These are phyloP conservation scores for Podaxis sp. DNA, from an alignment of 768 basidiomycete genomes.

Conservation along the genomic window DNA sequence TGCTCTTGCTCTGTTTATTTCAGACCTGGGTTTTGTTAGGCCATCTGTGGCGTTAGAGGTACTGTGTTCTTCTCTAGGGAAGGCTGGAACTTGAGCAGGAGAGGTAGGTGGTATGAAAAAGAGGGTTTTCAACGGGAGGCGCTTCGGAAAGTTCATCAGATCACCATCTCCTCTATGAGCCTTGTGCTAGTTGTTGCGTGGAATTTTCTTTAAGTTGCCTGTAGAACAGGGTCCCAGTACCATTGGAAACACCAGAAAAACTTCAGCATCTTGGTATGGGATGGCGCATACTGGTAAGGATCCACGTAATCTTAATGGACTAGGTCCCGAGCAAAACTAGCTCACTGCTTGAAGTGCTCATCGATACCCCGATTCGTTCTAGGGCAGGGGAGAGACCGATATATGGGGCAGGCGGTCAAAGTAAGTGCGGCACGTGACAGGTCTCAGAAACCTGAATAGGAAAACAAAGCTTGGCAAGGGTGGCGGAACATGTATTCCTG, in stretches of 20 bases:
- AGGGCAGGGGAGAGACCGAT: neutral
- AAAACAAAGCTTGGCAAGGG: neutral
- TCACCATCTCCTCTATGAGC: neutral
- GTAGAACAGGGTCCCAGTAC: neutral
- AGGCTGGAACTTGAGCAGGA: neutral
- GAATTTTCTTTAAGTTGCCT: neutral
- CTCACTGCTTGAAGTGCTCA: constrained; percentile 15
- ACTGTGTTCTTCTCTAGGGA: neutral
- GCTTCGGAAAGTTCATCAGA: neutral
- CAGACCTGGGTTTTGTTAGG: constrained; percentile 1
- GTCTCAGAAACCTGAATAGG: neutral
- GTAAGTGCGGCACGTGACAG: neutral
- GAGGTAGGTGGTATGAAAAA: neutral
- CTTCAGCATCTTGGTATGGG: neutral
- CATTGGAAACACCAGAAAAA: neutral
- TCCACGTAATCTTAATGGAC: neutral
- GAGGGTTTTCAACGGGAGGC: neutral
- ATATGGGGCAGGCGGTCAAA: neutral
- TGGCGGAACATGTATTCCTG: constrained; percentile 1
- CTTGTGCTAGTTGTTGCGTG: neutral
- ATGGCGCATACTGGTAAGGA: neutral
- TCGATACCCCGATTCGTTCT: neutral
- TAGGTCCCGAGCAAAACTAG: neutral
- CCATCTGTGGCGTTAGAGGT: neutral
- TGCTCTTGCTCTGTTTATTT: neutral